Base-by-base conservation (phyloP, 2,329 filamentous ascomycete genomes). In the Diplodia seriata region DNA sequence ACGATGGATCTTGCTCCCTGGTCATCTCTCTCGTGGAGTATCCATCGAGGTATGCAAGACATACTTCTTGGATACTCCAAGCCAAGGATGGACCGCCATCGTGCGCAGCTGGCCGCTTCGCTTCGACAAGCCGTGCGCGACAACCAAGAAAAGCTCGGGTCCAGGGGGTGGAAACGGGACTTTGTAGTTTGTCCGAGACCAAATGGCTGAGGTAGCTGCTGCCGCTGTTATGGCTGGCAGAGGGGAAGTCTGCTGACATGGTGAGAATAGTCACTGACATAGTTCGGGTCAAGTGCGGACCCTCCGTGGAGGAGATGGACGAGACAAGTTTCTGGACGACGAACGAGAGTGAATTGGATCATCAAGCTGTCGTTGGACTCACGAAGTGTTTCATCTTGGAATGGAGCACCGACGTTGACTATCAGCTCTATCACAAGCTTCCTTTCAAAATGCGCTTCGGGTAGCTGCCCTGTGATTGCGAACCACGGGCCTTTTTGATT, bases 361-460 rank as follows among this genome's bases (percentile, higher is more conserved):
- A 18, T 5, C 54, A 57, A 57, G 54, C 54, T 38, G 15, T 57
- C 31, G 23, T 57, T n/a, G 54, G 31, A 6, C n/a, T 59, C 9
- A 59, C 55, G 15, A 59, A 57, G 18, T 23, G 33, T 23, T 59
- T 59, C 55, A 43, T 36, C 4, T n/a, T 59, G 6, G 55, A 59
- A 14, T 59, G 55, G 55, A 59, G 55, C n/a, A 59, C 31, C 9
- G 33, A 59, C 15, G 15, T 43, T 26, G 55, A 59, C 33, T 59
- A 59, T 12, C 55, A 59, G 9, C 36, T 59, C 33, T 59, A 59
- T 23, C 55, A 59, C 33, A 40, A 59, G 33, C 33, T 59, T 23
- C 55, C 55, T 4, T 26, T 59, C 4, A 43, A 59, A 7, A 20
- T 59, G 18, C 40, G 15, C 23, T 40, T 59, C 40, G 55, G 33